These are phyloP conservation scores for Poterioochromonas sp. DNA, from an alignment of 352 stramenopile genomes.

Conservation along the genomic window DNA sequence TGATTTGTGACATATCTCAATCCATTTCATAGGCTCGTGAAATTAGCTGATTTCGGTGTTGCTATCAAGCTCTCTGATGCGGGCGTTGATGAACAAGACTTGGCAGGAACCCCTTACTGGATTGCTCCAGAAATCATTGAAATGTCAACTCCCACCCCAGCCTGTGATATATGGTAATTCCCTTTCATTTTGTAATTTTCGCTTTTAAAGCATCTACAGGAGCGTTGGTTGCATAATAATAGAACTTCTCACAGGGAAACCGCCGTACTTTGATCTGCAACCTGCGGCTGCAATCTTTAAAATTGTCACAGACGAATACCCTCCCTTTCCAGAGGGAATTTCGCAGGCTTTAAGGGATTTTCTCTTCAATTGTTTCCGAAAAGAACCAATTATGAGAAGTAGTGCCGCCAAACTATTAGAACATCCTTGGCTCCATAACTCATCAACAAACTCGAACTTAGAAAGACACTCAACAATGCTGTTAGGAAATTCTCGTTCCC, in stretches of 20 bases:
- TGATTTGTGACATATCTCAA: neutral
- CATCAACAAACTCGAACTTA: neutral
- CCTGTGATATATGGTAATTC: constrained; percentile 77
- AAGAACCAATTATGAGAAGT: constrained; percentile 65
- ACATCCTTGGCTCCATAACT: constrained; percentile 59
- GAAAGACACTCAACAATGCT: neutral
- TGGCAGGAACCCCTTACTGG: constrained; percentile 87
- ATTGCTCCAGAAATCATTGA: constrained; percentile 92
- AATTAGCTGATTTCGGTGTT: constrained; percentile 82
- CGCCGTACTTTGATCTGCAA: constrained; percentile 79
- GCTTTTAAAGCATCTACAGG: constrained; percentile 44
- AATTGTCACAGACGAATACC: constrained; percentile 82
- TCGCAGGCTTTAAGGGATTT: constrained; percentile 77
- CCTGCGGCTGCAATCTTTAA: constrained; percentile 66
- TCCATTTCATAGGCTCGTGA: constrained; percentile 53
- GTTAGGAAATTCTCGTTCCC: neutral
- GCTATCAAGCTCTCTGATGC: constrained; percentile 58
- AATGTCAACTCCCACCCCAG: constrained; percentile 77
- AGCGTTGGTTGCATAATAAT: constrained; percentile 84
- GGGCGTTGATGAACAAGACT: constrained; percentile 53
- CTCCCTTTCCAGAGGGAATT: constrained; percentile 71
- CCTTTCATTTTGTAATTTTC: neutral
- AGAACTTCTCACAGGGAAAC: constrained; percentile 79
- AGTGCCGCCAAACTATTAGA: constrained; percentile 68
- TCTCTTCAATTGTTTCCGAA: constrained; percentile 59